Evolutionary conservation across 2,329 filamentous ascomycete genomes (phyloP).

Genomic region (Cladobotryum mycophilum): DNA sequence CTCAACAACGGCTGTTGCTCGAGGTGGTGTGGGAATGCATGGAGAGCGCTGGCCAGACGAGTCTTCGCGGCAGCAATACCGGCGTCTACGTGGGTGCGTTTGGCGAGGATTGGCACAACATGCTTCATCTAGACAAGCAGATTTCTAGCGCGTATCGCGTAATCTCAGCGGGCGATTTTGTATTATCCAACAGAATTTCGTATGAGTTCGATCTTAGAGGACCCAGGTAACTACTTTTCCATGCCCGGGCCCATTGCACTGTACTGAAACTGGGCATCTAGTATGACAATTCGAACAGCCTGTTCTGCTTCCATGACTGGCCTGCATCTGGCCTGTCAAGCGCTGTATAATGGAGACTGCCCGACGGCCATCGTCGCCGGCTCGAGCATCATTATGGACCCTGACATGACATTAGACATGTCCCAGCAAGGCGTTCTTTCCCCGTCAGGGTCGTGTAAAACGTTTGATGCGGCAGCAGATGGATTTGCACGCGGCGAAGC

Average conservation of each 20-base stretch:
- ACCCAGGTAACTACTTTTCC: conserved; percentile 1
- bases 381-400: conserved; percentile 24
- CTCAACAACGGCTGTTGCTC: conserved; percentile 21
- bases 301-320: conserved; percentile 31
- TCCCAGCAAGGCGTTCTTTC: conserved; percentile 31
- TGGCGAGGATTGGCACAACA: conserved; percentile 22
- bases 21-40: conserved; percentile 24
- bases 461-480: conserved; percentile 39
- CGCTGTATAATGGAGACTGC: conserved; percentile 20
- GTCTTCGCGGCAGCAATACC: conserved; percentile 20
- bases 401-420: conserved; percentile 21
- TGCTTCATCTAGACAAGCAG: conserved; percentile 16
- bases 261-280: conserved; percentile 2
- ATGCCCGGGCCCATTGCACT: not conserved
- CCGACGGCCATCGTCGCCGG: conserved; percentile 25
- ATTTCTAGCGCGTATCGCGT: conserved; percentile 16
- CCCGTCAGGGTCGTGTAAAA: conserved; percentile 24
- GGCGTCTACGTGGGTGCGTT: conserved; percentile 26
- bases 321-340: conserved; percentile 31
- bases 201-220: conserved; percentile 30
- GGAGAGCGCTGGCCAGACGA: conserved; percentile 20
- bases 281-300: conserved; percentile 30
- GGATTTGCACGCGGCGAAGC: conserved; percentile 49
- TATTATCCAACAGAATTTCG: conserved; percentile 25
- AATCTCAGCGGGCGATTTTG: conserved; percentile 19